A percentile compares a stretch with the other conserved stretches of the same genome.
phyloP scores from a whole-genome alignment of 2,329 filamentous ascomycete genomes.

The Mariannaea elegans region DNA sequence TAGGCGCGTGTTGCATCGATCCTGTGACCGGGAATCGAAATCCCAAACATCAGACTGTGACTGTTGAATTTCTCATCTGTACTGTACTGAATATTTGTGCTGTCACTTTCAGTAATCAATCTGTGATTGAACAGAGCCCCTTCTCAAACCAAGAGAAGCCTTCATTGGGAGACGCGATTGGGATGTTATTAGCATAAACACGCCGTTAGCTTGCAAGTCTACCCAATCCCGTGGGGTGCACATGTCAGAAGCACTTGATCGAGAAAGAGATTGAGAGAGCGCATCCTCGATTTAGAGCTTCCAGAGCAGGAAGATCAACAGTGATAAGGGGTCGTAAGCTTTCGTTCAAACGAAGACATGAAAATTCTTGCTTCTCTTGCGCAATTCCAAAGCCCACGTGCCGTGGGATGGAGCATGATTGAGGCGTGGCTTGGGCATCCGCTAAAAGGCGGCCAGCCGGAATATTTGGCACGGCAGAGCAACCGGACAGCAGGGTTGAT shows the following conservation, averaged over 20 bases:
- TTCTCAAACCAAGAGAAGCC: too few species aligned
- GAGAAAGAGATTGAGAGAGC: not conserved
- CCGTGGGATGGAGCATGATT: not conserved
- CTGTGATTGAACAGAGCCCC: too few species aligned
- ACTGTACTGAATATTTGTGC: not conserved
- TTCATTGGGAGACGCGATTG: not conserved
- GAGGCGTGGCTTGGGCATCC: too few species aligned
- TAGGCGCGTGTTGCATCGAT: conserved; percentile 20
- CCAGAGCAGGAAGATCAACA: not conserved
- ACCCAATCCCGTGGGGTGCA: not conserved
- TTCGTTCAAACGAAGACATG: too few species aligned
- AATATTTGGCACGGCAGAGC: not conserved
- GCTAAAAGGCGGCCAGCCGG: not conserved
- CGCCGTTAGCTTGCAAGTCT: too few species aligned
- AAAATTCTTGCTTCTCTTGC: too few species aligned
- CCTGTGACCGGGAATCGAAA: conserved; percentile 29
- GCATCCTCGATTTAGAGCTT: not conserved
- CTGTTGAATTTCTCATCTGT: conserved; percentile 5
- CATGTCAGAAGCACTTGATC: not conserved
- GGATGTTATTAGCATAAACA: not conserved
- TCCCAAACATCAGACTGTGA: conserved; percentile 13
- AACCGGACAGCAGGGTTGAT: conserved; percentile 1
- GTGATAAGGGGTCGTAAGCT: too few species aligned
- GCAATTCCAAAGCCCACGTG: not conserved
- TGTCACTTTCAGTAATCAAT: too few species aligned